Evolutionary conservation across 306 rosid genomes (phyloP), one percentile per base, ranked within the genome.

Genomic region (Amphicarpaea edgeworthii): DNA sequence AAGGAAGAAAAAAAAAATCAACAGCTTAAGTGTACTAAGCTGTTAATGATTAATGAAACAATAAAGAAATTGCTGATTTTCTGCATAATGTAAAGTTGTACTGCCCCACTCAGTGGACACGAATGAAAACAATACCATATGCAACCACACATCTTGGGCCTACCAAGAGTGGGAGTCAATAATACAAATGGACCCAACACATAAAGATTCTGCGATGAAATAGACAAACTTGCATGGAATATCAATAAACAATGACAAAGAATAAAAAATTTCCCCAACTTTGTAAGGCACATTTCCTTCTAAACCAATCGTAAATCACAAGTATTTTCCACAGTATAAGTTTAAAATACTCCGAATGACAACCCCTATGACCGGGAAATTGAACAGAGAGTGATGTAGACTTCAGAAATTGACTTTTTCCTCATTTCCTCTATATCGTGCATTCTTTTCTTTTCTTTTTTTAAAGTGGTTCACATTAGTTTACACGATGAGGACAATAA

Each of bases 61-160:
- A 72, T 65, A 67, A 68, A 65, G 69, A 24, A 58, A 71, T 19
- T 34, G 54, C 64, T 77, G 76, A 79, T 83, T 79, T 63, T 67
- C 40, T 65, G 79, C 83, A 73, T 54, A 75, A 77, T 70, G 50
- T 70, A 71, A 54, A 76, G 86, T 45, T 73, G 73, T 64, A 66
- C 83, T 58, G 46, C 84, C 96, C 89, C 85, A 83, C 86, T 63
- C 11, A 69, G 69, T 72, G 75, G 70, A 73, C 79, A 72, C 66
- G 72, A 50, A 81, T 54, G 68, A 58, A 82, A 83, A 86, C 85
- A 75, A 77, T 49, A 60, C 53, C 84, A 82, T 53, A 83, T 47
- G 85, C 89, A 81, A 80, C 91, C 89, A 87, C 87, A 79, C 77
- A 73, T 28, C 20, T 86, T 70, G 78, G 91, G 64, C 94, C 96